Evolutionary conservation across 1,284 basidiomycete species (phyloP).

Genomic region (Trichosporon coremiiforme): DNA sequence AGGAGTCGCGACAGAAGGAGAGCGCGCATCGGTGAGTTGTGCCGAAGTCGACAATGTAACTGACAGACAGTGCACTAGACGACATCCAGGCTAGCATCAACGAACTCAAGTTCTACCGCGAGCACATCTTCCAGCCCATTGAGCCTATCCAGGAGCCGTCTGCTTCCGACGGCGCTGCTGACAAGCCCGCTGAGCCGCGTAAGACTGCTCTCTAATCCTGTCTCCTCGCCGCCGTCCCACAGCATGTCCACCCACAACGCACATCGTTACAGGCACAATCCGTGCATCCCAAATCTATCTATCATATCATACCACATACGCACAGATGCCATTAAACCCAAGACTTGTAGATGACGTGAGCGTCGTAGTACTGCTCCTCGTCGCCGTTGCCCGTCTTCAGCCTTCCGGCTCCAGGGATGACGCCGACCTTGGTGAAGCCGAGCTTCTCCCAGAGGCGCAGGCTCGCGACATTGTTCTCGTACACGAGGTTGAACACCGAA

Average conservation of each 20-base stretch:
- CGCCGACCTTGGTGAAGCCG: conserved; percentile 77
- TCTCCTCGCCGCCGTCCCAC: background rate
- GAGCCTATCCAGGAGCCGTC: conserved; percentile 27
- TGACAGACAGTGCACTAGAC: conserved; percentile 55
- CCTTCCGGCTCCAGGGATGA: conserved; percentile 81
- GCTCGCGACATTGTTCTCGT: conserved; percentile 65
- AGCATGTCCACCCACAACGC: background rate
- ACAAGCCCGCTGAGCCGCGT: conserved; percentile 14
- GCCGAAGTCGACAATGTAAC: no score
- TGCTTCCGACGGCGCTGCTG: background rate
- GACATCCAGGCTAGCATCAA: conserved; percentile 59
- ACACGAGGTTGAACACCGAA: conserved; percentile 93
- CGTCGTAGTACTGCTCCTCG: conserved; percentile 85
- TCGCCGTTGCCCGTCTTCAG: conserved; percentile 65
- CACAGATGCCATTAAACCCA: background rate
- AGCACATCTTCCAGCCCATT: conserved; percentile 53
- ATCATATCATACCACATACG: background rate
- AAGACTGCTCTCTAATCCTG: conserved; percentile 43
- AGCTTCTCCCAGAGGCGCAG: conserved; percentile 80
- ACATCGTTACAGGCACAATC: background rate
- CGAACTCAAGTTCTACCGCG: conserved; percentile 57
- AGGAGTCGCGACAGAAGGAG: conserved; percentile 39
- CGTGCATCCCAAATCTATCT: background rate
- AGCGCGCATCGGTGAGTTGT: conserved; percentile 47
- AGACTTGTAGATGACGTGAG: conserved; percentile 78